phyloP scores from a whole-genome alignment of 2,329 filamentous ascomycete genomes.

The Colletotrichum horii region DNA sequence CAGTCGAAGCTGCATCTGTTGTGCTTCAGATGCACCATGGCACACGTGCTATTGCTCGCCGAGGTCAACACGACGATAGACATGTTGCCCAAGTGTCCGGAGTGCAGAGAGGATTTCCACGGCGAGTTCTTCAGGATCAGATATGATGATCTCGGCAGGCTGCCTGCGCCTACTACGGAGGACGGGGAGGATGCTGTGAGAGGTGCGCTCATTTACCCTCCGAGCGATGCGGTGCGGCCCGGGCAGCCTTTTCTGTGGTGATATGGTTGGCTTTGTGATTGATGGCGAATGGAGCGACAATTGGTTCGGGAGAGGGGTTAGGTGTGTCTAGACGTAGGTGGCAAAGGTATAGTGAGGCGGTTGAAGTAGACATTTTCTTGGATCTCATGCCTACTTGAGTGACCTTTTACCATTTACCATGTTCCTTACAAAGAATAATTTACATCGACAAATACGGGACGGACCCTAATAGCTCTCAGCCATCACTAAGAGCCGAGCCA shows the following conservation, averaged over 20 bases:
- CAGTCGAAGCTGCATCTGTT: not conserved
- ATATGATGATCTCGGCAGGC: not conserved
- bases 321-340: not conserved
- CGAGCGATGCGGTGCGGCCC: not conserved
- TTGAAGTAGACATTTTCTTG: not conserved
- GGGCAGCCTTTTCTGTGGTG: not conserved
- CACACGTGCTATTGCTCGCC: no score
- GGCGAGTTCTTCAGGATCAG: not conserved
- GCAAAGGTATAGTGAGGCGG: not conserved
- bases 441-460: not conserved
- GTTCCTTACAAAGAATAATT: rapidly evolving
- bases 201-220: not conserved
- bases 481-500: not conserved
- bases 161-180: not conserved
- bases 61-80: no score
- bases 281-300: not conserved
- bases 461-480: rapidly evolving
- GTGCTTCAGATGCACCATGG: not conserved
- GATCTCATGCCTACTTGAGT: not conserved
- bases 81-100: no score
- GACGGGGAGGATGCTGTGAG: not conserved
- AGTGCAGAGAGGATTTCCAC: not conserved
- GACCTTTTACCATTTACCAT: not conserved
- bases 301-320: not conserved
- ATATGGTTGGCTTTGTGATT: not conserved